Percentiles rank a stretch among this genome's conserved stretches.
Conservation (phyloP, 2,329 filamentous ascomycete species). For the Colletotrichum sp. region DNA sequence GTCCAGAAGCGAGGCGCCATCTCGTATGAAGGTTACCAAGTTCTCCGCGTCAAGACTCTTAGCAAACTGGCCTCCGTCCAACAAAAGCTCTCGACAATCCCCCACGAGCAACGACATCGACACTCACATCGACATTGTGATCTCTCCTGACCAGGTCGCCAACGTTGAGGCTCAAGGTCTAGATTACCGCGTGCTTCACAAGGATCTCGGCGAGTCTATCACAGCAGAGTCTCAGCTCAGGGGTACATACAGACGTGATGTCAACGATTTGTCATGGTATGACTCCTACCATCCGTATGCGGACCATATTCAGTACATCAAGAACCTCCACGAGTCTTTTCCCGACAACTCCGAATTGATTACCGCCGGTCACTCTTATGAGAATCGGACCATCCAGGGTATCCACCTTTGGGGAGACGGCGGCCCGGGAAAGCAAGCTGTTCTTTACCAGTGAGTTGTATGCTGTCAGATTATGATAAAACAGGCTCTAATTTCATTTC, state of each 20-base stretch:
- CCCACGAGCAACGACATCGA: slow-evolving; percentile 27
- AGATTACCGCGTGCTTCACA: slow-evolving; percentile 23
- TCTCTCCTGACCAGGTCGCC: slow-evolving; percentile 26
- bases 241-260: slow-evolving; percentile 22
- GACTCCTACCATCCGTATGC: slow-evolving; percentile 54
- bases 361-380: slow-evolving; percentile 46
- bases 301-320: slow-evolving; percentile 52
- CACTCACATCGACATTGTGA: slow-evolving; percentile 27
- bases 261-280: slow-evolving; percentile 48
- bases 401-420: slow-evolving; percentile 52
- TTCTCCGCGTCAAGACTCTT: slow-evolving; percentile 36
- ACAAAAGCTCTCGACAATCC: slow-evolving; percentile 21
- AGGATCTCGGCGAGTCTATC: slow-evolving; percentile 29
- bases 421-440: slow-evolving; percentile 49
- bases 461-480: rapidly evolving
- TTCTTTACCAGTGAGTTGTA: slow-evolving; percentile 44
- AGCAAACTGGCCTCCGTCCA: slow-evolving; percentile 21
- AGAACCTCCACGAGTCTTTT: slow-evolving; percentile 44
- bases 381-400: slow-evolving; percentile 61
- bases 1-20: slow-evolving; percentile 21
- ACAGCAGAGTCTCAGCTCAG: slow-evolving; percentile 21
- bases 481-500: background rate
- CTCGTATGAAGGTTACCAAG: slow-evolving; percentile 49
- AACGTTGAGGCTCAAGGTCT: slow-evolving; percentile 27
- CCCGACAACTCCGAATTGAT: slow-evolving; percentile 51